Evolutionary conservation across 371 early-diverging fungal genomes (phyloP).

Genomic region (Mortierella sp.): DNA sequence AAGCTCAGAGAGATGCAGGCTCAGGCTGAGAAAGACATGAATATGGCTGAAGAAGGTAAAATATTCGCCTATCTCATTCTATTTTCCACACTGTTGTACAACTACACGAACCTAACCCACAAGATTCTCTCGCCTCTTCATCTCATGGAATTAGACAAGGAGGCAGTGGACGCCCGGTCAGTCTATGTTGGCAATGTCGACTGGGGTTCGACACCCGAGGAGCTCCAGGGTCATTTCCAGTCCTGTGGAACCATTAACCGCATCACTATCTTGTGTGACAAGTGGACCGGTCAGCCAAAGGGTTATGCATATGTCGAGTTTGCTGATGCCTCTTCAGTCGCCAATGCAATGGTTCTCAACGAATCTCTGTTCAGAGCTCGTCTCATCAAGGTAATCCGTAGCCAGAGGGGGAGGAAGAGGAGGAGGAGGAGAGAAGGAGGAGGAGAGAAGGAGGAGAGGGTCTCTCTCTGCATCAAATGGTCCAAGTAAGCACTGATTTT

Average conservation of each 20-base stretch:
- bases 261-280: conserved; percentile 95
- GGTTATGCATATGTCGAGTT: conserved; percentile 99
- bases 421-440: no score
- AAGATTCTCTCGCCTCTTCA: background rate
- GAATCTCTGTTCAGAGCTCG: conserved; percentile 92
- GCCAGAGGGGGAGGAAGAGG: no score
- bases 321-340: conserved; percentile 86
- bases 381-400: conserved; percentile 79
- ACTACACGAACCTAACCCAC: background rate
- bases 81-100: background rate
- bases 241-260: conserved; percentile 97
- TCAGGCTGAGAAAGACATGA: conserved; percentile 85
- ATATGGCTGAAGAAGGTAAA: conserved; percentile 68
- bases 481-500: background rate
- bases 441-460: background rate
- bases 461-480: background rate
- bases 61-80: background rate
- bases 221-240: conserved; percentile 96
- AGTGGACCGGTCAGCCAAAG: conserved; percentile 96
- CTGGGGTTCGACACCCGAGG: conserved; percentile 95
- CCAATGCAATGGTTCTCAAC: conserved; percentile 88
- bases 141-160: conserved; percentile 64
- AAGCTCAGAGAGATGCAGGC: conserved; percentile 93
- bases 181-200: conserved; percentile 98
- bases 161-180: conserved; percentile 91